Evolutionary conservation across 2,329 filamentous ascomycete genomes (phyloP).

Genomic region (Coniochaeta sp.): DNA sequence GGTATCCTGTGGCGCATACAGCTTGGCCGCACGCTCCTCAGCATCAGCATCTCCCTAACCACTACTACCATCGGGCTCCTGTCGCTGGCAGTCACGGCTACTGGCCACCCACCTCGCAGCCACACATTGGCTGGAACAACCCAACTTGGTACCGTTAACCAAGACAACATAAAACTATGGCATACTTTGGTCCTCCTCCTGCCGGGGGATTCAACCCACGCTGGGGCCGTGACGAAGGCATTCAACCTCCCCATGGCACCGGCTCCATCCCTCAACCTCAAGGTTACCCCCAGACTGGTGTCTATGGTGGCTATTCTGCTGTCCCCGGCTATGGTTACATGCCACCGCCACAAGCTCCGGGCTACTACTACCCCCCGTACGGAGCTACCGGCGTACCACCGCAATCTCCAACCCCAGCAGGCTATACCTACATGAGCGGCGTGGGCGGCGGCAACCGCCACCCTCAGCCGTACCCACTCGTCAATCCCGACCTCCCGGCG

Average conservation of each 20-base stretch:
- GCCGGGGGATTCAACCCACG: slow-evolving; percentile 12
- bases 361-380: neutral
- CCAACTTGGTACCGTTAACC: neutral
- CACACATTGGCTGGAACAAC: neutral
- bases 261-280: neutral
- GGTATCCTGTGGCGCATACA: neutral
- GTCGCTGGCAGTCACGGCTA: slow-evolving; percentile 1
- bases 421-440: slow-evolving; percentile 10
- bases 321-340: neutral
- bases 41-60: neutral
- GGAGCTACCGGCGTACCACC: neutral
- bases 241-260: slow-evolving; percentile 3
- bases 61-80: neutral
- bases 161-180: slow-evolving; percentile 4
- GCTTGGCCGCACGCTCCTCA: neutral
- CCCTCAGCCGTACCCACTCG: slow-evolving; percentile 32
- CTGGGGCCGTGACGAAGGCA: slow-evolving; percentile 12
- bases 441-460: slow-evolving; percentile 24
- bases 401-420: slow-evolving; percentile 4
- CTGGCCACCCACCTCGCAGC: neutral
- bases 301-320: neutral
- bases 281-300: neutral
- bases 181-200: slow-evolving; percentile 3
- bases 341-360: neutral
- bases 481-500: slow-evolving; percentile 39